Base-by-base conservation (phyloP, 78 protist species). In the Monosiga brevicollis region DNA sequence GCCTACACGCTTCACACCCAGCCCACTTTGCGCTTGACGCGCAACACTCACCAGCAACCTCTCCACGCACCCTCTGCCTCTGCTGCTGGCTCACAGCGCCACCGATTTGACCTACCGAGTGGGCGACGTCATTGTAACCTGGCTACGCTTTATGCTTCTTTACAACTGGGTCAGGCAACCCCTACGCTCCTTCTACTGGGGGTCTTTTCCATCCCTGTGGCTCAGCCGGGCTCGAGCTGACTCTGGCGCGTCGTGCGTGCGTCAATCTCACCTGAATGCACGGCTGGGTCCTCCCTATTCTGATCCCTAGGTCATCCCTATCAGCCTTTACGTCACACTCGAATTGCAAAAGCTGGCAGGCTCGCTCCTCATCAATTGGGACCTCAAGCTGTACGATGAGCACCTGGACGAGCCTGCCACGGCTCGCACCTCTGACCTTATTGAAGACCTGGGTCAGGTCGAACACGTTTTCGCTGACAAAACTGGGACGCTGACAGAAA, bases 401-500 rank as follows among this genome's bases (percentile, higher is more conserved):
- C 71, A 39, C 1, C 11, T 0, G 25, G 80, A 77, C 55, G 3
- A 3, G 39, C 71, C 39, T 43, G 88, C 90, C 1, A 36, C 25
- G 23, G 92, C 91, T 26, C 71, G 79, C 11, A 82, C 89, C 24
- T 55, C 62, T 15, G 77, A 84, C 79, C 0, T 84, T 3, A 84
- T 43, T 70, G 87, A 84, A 72, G 87, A 84, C 34, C 42, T 86
- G 74, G 76, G 80, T 29, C 89, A 86, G 78, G 41, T 86, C 38
- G 85, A 82, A n/a, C 73, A 82, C 73, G 71, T 88, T 25, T 88
- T 88, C n/a, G 73, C 87, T 6, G 91, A 88, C 88, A 88, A 88
- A 41, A 88, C 91, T 11, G 91, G 91, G 35, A 89, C 91, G 26
- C 76, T 89, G 70, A 89, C 91, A 11, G 79, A 79, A 20, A 89